Evolutionary conservation across 768 basidiomycete genomes (phyloP), one percentile per base, ranked within the genome.

Genomic region (Suillus placidus): DNA sequence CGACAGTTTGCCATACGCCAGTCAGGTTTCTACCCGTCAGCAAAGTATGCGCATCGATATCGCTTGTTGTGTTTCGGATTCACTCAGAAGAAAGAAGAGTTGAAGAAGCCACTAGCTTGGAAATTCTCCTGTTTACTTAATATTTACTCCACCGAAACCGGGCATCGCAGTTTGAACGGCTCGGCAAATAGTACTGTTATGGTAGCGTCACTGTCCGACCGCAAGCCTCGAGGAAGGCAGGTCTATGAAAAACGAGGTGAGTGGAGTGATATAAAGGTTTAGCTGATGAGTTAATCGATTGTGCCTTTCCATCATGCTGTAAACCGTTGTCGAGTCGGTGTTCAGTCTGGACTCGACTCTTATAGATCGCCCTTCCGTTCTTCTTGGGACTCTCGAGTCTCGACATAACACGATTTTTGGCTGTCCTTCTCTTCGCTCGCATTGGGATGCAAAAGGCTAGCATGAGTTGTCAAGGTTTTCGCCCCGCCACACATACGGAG

Each of bases 221-320:
- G 38, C 26, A 38, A 60, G 38, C 57, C 57, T 60, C 40, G 58
- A 42, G 58, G 58, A 60, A 42, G 58, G 40, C 58, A 40, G 57
- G 57, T 40, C 38, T 58, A 30, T 30, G 38, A 58, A 58, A 58
- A 58, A 58, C 38, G 57, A 58, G 57, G 57, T 58, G 23, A 58
- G 38, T 10, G 38, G 57, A 23, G n/a, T 58, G 57, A 58, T 58
- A 38, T 58, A 38, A 58, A 40, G 16, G 37, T 58, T 20, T 38
- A 58, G 16, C 37, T 58, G 14, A 26, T 38, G 45, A 47, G 37
- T 58, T 4, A 38, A 38, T 58, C 38, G 23, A 40, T 58, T 23
- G 37, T 38, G 18, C 57, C 57, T 58, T 40, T 58, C 38, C 23
- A 57, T 58, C 57, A 26, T 58, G 57, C 57, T 40, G 57, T 60